Conservation (phyloP, 2,329 filamentous ascomycete species). For the Hypoxylon sp. region DNA sequence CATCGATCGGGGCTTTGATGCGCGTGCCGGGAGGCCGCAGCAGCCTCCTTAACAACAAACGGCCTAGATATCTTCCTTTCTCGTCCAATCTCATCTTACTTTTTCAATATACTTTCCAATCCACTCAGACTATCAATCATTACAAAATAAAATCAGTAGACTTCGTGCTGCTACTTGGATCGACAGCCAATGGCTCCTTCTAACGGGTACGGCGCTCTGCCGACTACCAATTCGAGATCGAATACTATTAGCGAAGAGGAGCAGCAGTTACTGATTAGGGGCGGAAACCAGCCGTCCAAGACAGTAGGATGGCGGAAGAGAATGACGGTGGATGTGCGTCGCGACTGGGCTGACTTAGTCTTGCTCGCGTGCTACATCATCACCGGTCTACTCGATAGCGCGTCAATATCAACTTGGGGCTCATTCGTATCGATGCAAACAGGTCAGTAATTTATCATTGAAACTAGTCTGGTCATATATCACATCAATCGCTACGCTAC, state of each 20-base stretch:
- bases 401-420: constrained; percentile 82
- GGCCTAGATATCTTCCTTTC: constrained; percentile 8
- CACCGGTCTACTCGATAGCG: constrained; percentile 83
- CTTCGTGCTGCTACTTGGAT: not conserved
- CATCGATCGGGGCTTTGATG: constrained; percentile 15
- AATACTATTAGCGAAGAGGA: constrained; percentile 51
- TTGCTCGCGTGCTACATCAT: constrained; percentile 82
- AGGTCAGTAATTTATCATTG: constrained; percentile 61
- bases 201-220: constrained; percentile 52
- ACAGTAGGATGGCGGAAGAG: constrained; percentile 52
- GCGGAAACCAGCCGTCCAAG: constrained; percentile 32
- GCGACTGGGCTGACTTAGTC: constrained; percentile 76
- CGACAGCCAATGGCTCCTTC: constrained; percentile 45
- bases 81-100: not conserved
- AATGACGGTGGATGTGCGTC: constrained; percentile 66
- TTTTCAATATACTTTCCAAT: not conserved
- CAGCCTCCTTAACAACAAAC: constrained; percentile 11
- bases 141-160: not conserved
- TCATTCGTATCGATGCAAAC: constrained; percentile 90
- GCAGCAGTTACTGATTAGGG: constrained; percentile 54
- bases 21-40: constrained; percentile 10
- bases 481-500: not conserved
- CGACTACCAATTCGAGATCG: constrained; percentile 30
- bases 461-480: not conserved
- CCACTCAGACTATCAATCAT: not conserved